Evolutionary conservation across 148 eudicot species (phyloP).

Genomic region (Vaccinium vitisidaea): DNA sequence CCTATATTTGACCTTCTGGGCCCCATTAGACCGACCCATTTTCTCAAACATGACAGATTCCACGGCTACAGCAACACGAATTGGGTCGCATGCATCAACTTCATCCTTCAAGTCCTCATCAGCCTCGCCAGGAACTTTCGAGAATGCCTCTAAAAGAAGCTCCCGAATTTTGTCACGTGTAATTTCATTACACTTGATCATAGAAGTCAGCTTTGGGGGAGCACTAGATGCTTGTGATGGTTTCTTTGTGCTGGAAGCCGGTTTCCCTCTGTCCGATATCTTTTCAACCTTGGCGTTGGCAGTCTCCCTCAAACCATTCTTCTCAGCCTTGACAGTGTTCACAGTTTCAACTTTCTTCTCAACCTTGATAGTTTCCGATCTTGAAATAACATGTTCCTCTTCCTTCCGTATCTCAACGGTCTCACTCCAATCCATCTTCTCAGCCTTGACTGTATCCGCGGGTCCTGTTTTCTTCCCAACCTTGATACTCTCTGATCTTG

Average conservation of each 20-base stretch:
- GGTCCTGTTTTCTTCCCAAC: conserved; percentile 8
- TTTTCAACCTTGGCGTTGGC: conserved; percentile 37
- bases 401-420: not conserved
- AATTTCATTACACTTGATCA: conserved; percentile 51
- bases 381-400: conserved; percentile 10
- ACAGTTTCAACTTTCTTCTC: conserved; percentile 11
- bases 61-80: conserved; percentile 56
- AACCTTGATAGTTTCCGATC: conserved; percentile 4
- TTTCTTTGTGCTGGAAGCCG: conserved; percentile 22
- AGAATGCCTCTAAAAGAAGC: conserved; percentile 49
- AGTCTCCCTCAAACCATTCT: conserved; percentile 11
- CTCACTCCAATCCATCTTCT: conserved; percentile 4
- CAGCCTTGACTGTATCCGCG: conserved; percentile 6
- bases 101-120: conserved; percentile 42
- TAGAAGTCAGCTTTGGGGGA: conserved; percentile 55
- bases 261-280: conserved; percentile 34
- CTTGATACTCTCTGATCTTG: conserved; percentile 8
- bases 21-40: conserved; percentile 59
- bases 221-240: conserved; percentile 27
- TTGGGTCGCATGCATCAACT: conserved; percentile 52
- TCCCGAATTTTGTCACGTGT: conserved; percentile 56
- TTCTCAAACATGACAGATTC: conserved; percentile 63
- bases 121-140: conserved; percentile 46
- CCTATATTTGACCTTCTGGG: conserved; percentile 60
- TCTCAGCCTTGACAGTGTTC: conserved; percentile 15